Conservation (phyloP, 1,139 yeast genomes). For the Magnusiomyces sp. region DNA sequence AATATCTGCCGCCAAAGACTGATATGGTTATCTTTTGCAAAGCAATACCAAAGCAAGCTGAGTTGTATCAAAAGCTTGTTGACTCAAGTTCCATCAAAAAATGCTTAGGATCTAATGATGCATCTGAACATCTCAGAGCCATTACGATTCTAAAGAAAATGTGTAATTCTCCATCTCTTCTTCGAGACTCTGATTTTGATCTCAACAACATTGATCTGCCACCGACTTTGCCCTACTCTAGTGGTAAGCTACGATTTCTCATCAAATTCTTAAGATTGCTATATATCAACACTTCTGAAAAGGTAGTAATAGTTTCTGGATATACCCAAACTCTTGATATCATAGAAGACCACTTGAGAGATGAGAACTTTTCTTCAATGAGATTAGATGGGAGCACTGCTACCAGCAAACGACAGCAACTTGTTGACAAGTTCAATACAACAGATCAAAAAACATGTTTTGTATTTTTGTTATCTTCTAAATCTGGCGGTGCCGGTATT, state of each 20-base stretch:
- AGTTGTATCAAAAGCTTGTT: slow-evolving; percentile 46
- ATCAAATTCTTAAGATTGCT: slow-evolving; percentile 26
- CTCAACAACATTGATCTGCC: slow-evolving; percentile 9
- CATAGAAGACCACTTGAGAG: slow-evolving; percentile 48
- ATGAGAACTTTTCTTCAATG: slow-evolving; percentile 20
- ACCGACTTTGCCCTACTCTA: slow-evolving; percentile 12
- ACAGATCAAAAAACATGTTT: slow-evolving; percentile 38
- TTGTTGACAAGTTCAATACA: slow-evolving; percentile 65
- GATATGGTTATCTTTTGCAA: slow-evolving; percentile 74
- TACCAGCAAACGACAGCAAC: slow-evolving; percentile 48
- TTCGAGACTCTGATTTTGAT: slow-evolving; percentile 31
- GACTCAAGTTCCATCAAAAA: slow-evolving; percentile 37
- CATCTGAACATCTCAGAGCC: slow-evolving; percentile 49
- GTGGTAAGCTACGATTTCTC: slow-evolving; percentile 34
- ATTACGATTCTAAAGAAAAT: slow-evolving; percentile 72
- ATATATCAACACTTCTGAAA: slow-evolving; percentile 43
- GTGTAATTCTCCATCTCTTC: slow-evolving; percentile 71
- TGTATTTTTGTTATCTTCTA: slow-evolving; percentile 74
- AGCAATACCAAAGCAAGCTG: slow-evolving; percentile 57
- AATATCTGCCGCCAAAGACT: slow-evolving; percentile 65
- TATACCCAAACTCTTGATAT: slow-evolving; percentile 83
- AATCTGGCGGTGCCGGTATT: slow-evolving; percentile 91
- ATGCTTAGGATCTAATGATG: slow-evolving; percentile 30
- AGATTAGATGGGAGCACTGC: slow-evolving; percentile 86
- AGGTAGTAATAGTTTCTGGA: slow-evolving; percentile 79